These are phyloP conservation scores for Lablab purpureus DNA, from an alignment of 306 rosid species.

Conservation along the genomic window DNA sequence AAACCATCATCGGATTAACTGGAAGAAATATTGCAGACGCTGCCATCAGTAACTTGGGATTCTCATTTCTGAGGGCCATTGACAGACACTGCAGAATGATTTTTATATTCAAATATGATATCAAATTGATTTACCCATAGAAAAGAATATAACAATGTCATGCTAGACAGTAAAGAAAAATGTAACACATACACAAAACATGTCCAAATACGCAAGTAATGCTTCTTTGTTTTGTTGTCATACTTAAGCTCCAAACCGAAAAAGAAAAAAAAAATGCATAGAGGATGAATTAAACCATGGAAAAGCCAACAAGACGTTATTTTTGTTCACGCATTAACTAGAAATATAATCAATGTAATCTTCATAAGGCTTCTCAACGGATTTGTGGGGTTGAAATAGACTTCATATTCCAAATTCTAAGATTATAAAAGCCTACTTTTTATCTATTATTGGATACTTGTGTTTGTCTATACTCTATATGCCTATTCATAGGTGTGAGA, in stretches of 20 bases:
- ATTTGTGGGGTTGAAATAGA: not conserved
- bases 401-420: not conserved
- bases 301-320: not conserved
- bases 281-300: not conserved
- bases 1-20: slow-evolving; percentile 87
- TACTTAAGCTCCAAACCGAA: not conserved
- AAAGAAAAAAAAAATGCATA: not conserved
- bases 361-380: not conserved
- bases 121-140: slow-evolving; percentile 25
- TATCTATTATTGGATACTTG: not conserved
- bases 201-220: not conserved
- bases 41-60: slow-evolving; percentile 82
- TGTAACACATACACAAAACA: not conserved
- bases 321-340: too few species aligned
- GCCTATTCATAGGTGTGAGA: not conserved
- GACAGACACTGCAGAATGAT: slow-evolving; percentile 76
- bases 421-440: not conserved
- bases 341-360: not conserved
- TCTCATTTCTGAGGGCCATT: slow-evolving; percentile 83
- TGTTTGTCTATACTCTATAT: not conserved
- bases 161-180: slow-evolving; percentile 27
- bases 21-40: slow-evolving; percentile 89
- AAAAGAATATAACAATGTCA: slow-evolving; percentile 20
- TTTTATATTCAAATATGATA: slow-evolving; percentile 35
- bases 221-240: not conserved